phyloP scores from a whole-genome alignment of 495 filamentous ascomycete genomes.

The Xylaria nigripes region DNA sequence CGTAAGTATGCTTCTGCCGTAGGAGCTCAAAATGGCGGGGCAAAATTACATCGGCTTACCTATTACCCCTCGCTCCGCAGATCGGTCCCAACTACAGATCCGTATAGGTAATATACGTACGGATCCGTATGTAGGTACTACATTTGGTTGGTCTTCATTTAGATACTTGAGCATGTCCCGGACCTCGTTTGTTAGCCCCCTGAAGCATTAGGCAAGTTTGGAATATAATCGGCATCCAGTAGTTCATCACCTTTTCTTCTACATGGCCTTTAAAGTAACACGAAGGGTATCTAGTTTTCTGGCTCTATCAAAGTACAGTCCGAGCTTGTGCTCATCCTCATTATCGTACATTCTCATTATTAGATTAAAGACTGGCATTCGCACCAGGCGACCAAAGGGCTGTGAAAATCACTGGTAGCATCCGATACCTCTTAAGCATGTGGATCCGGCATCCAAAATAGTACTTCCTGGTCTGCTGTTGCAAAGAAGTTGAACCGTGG shows the following conservation, averaged over 20 bases:
- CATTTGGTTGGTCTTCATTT: too few relatives aligned
- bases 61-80: too few relatives aligned
- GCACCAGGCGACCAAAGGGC: background rate
- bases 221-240: too few relatives aligned
- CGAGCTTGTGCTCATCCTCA: background rate
- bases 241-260: constrained; percentile 7
- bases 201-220: too few relatives aligned
- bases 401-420: background rate
- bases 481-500: constrained; percentile 84
- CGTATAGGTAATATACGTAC: too few relatives aligned
- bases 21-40: too few relatives aligned
- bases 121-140: too few relatives aligned
- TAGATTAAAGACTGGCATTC: background rate
- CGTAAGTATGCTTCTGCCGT: too few relatives aligned
- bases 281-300: constrained; percentile 20
- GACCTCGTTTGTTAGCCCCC: too few relatives aligned
- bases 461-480: constrained; percentile 75
- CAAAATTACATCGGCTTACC: too few relatives aligned
- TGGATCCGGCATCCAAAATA: constrained; percentile 84
- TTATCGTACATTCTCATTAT: constrained; percentile 7
- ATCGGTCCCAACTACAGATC: too few relatives aligned
- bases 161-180: too few relatives aligned
- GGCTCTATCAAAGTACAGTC: background rate
- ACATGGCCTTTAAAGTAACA: constrained; percentile 20
- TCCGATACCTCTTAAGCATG: constrained; percentile 33